Conservation (phyloP, 306 rosid species). For the Castanospermum australe region DNA sequence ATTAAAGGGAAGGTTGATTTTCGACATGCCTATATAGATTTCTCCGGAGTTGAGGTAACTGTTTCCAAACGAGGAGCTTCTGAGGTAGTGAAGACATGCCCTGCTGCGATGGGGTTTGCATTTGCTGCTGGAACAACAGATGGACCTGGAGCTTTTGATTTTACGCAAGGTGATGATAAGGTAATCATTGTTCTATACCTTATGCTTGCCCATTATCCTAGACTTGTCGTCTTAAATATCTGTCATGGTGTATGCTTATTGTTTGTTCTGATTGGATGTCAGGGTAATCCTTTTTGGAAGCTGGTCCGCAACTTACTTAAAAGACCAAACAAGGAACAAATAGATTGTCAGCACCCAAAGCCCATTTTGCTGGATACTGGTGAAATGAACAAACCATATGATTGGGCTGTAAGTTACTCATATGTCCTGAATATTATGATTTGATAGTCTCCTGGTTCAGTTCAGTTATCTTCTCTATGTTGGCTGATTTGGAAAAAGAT, state of each 20-base stretch:
- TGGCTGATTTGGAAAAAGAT: background rate
- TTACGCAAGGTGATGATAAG: slow-evolving; percentile 86
- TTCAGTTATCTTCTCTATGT: slow-evolving; percentile 10
- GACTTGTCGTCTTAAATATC: background rate
- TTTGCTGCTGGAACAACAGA: slow-evolving; percentile 98
- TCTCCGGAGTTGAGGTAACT: slow-evolving; percentile 71
- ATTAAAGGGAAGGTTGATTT: slow-evolving; percentile 69
- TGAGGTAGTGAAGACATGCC: slow-evolving; percentile 74
- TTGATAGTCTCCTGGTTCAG: background rate
- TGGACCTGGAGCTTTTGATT: slow-evolving; percentile 96
- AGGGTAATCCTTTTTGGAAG: slow-evolving; percentile 93
- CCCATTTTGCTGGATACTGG: slow-evolving; percentile 95
- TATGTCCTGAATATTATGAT: slow-evolving; percentile 2
- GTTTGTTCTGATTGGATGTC: slow-evolving; percentile 27
- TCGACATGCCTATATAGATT: slow-evolving; percentile 80
- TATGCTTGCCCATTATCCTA: slow-evolving; percentile 7
- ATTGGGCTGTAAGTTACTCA: slow-evolving; percentile 87
- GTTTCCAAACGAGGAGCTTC: slow-evolving; percentile 51
- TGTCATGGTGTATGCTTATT: slow-evolving; percentile 23
- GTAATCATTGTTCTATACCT: slow-evolving; percentile 38
- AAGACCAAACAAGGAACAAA: slow-evolving; percentile 67
- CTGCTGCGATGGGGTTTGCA: slow-evolving; percentile 95
- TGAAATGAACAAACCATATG: slow-evolving; percentile 87
- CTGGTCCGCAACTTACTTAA: slow-evolving; percentile 67
- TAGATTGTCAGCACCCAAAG: slow-evolving; percentile 79